Evolutionary conservation across 2,329 filamentous ascomycete species (phyloP).

Genomic region (Fonsecaea pedrosoi): DNA sequence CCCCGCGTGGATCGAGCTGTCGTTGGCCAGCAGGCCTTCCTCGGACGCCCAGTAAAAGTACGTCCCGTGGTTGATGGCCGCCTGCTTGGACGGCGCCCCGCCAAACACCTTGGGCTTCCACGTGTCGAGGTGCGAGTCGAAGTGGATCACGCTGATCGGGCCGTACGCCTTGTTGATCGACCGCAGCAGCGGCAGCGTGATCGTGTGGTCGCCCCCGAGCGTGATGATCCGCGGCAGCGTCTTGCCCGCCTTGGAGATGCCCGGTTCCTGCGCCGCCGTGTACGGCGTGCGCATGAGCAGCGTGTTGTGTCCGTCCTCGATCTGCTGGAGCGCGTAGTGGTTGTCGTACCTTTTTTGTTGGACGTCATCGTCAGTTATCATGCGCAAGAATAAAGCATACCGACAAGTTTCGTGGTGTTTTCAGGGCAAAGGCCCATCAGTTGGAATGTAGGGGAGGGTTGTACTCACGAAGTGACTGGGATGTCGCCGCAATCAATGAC

Average conservation of each 20-base stretch:
- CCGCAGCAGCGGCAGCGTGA: conserved; percentile 59
- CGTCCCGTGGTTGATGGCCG: conserved; percentile 83
- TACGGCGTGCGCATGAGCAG: conserved; percentile 74
- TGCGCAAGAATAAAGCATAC: not conserved
- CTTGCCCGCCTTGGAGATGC: conserved; percentile 73
- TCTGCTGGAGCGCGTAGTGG: conserved; percentile 78
- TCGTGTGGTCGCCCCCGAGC: conserved; percentile 59
- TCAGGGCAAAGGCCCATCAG: not conserved
- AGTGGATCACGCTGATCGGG: conserved; percentile 69
- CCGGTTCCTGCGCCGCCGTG: conserved; percentile 70
- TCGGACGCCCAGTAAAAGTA: conserved; percentile 85
- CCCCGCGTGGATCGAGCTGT: conserved; percentile 85
- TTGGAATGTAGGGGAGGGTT: not conserved
- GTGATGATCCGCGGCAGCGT: conserved; percentile 84
- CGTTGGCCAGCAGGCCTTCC: conserved; percentile 79
- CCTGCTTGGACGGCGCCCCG: conserved; percentile 76
- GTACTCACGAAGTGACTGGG: conserved; percentile 76
- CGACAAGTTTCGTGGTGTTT: no score
- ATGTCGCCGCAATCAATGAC: conserved; percentile 85
- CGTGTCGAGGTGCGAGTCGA: conserved; percentile 66
- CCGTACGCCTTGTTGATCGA: conserved; percentile 70
- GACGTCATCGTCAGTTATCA: not conserved
- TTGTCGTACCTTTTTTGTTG: conserved; percentile 72
- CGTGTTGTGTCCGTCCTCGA: conserved; percentile 81
- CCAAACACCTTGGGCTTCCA: conserved; percentile 89